Evolutionary conservation across 169 alveolate genomes (phyloP).

Genomic region (Babesia caballi): DNA sequence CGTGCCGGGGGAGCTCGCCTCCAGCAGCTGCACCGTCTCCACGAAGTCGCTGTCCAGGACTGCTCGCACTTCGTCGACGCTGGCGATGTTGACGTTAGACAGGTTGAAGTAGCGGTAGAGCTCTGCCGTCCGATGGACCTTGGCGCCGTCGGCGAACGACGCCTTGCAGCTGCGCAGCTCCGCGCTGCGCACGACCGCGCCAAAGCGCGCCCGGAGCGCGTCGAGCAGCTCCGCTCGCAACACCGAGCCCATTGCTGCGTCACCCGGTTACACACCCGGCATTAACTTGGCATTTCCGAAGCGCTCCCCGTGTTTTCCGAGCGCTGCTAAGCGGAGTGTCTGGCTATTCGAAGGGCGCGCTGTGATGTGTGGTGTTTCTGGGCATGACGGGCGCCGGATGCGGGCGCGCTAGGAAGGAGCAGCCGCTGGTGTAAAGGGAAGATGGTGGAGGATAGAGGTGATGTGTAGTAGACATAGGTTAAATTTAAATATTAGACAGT

Average conservation of each 20-base stretch:
- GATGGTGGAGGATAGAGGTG: no score
- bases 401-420: no score
- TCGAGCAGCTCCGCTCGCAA: conserved; percentile 1
- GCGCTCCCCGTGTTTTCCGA: no score
- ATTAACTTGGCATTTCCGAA: neutral
- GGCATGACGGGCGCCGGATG: no score
- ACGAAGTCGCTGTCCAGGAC: conserved; percentile 14
- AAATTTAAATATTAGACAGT: no score
- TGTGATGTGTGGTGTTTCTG: no score
- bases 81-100: conserved; percentile 18
- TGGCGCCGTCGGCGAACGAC: neutral
- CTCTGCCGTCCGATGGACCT: neutral
- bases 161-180: neutral
- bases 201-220: conserved; percentile 13
- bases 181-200: neutral
- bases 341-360: no score
- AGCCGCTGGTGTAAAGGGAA: no score
- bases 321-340: no score
- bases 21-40: conserved; percentile 9
- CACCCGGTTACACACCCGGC: neutral
- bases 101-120: conserved; percentile 21
- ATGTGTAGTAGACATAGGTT: no score
- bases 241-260: neutral
- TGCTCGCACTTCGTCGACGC: neutral
- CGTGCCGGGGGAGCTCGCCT: neutral